Conservation (phyloP, 805 yeast genomes). For the Starmera dryadoides region DNA sequence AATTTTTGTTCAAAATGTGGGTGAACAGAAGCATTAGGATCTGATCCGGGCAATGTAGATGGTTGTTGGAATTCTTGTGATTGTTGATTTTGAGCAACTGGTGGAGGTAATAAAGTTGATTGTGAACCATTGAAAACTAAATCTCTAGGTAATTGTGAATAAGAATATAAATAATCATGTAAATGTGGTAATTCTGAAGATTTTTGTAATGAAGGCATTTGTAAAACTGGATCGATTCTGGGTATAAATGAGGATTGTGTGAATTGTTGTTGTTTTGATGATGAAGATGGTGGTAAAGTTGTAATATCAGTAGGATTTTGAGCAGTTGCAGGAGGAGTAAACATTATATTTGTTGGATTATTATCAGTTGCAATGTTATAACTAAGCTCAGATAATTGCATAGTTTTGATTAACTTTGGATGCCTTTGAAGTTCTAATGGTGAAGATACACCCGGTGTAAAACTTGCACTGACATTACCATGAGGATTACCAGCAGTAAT, state of each 20-base stretch:
- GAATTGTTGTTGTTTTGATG: background rate
- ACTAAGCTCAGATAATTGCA: background rate
- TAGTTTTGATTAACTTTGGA: background rate
- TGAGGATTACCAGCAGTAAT: background rate
- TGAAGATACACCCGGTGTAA: no score
- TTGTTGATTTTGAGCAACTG: background rate
- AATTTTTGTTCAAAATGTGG: slow-evolving; percentile 1
- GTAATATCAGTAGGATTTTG: background rate
- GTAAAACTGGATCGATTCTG: background rate
- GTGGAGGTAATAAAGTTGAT: background rate
- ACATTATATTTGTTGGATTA: background rate
- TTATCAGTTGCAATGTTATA: background rate
- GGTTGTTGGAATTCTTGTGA: background rate
- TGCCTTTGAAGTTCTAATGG: background rate
- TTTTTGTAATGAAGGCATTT: background rate
- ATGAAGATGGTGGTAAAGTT: no score
- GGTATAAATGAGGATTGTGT: background rate
- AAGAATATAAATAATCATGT: background rate
- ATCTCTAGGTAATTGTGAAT: background rate
- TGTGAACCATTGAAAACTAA: background rate
- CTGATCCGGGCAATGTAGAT: no score
- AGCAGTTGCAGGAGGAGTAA: background rate
- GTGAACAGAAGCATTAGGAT: background rate
- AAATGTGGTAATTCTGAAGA: background rate
- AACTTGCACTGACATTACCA: no score